Evolutionary conservation across 805 yeast genomes (phyloP).

Genomic region (Zygosaccharomyces pseudorouxii): DNA sequence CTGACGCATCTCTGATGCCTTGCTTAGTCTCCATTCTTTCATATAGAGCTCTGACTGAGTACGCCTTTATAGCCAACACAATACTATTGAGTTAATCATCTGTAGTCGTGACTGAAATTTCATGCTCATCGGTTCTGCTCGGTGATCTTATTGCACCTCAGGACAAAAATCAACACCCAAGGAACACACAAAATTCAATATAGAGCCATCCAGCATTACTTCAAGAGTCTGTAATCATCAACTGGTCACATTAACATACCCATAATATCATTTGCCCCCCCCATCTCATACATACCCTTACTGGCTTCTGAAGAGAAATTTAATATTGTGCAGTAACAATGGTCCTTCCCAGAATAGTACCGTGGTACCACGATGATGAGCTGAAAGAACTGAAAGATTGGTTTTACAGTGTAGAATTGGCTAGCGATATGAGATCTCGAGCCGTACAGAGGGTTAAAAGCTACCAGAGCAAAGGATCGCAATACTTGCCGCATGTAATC

Average conservation of each 20-base stretch:
- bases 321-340: constrained; percentile 5
- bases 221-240: too few relatives aligned
- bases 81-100: not conserved
- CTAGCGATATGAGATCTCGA: constrained; percentile 32
- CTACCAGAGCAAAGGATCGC: constrained; percentile 50
- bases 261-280: not conserved
- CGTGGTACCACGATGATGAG: constrained; percentile 42
- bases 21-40: not conserved
- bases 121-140: not conserved
- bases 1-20: not conserved
- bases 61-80: not conserved
- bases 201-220: too few relatives aligned
- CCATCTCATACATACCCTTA: not conserved
- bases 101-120: not conserved
- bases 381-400: constrained; percentile 43
- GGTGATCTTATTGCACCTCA: not conserved
- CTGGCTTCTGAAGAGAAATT: not conserved
- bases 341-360: constrained; percentile 34
- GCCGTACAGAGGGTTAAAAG: constrained; percentile 53
- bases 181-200: not conserved
- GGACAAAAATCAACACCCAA: not conserved
- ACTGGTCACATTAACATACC: too few relatives aligned
- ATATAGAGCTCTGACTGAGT: not conserved
- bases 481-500: constrained; percentile 61
- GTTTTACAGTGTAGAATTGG: constrained; percentile 44